Percentiles rank a stretch among this genome's conserved stretches.
These are phyloP conservation scores for Cryphonectria nitschkei DNA, from an alignment of 2,329 filamentous ascomycete genomes.

Conservation along the genomic window DNA sequence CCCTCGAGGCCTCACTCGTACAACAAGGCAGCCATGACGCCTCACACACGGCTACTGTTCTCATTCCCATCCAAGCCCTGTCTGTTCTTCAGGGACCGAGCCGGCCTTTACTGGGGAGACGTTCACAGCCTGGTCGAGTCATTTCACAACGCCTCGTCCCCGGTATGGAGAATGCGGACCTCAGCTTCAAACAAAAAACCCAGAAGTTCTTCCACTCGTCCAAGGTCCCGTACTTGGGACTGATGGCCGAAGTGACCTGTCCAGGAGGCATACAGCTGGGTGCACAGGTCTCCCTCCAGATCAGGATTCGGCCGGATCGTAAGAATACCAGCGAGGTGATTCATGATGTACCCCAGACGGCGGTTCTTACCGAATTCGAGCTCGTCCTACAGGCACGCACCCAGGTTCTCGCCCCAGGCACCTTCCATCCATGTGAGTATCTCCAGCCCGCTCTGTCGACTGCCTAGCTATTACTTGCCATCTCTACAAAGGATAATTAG, in stretches of 20 bases:
- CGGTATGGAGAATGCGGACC: constrained; percentile 35
- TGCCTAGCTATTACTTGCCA: neutral
- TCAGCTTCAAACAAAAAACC: constrained; percentile 40
- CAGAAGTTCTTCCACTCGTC: constrained; percentile 39
- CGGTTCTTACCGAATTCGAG: constrained; percentile 29
- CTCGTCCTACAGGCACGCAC: constrained; percentile 30
- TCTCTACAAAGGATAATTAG: neutral
- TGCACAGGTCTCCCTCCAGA: constrained; percentile 31
- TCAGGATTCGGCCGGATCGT: constrained; percentile 30
- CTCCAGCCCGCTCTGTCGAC: neutral
- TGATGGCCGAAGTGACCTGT: constrained; percentile 33
- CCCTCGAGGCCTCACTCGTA: constrained; percentile 37
- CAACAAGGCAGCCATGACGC: constrained; percentile 13
- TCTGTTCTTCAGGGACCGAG: constrained; percentile 27
- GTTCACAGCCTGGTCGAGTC: constrained; percentile 24
- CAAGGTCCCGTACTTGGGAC: constrained; percentile 39
- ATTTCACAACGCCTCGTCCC: constrained; percentile 37
- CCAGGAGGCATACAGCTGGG: constrained; percentile 39
- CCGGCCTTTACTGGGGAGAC: constrained; percentile 25
- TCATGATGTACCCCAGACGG: constrained; percentile 20
- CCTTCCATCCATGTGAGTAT: constrained; percentile 6
- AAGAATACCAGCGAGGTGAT: constrained; percentile 29
- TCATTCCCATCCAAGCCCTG: constrained; percentile 31
- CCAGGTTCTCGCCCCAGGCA: constrained; percentile 28
- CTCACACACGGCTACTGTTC: constrained; percentile 30